Conservation (phyloP, 768 basidiomycete genomes). For the Gyrodon lividus region DNA sequence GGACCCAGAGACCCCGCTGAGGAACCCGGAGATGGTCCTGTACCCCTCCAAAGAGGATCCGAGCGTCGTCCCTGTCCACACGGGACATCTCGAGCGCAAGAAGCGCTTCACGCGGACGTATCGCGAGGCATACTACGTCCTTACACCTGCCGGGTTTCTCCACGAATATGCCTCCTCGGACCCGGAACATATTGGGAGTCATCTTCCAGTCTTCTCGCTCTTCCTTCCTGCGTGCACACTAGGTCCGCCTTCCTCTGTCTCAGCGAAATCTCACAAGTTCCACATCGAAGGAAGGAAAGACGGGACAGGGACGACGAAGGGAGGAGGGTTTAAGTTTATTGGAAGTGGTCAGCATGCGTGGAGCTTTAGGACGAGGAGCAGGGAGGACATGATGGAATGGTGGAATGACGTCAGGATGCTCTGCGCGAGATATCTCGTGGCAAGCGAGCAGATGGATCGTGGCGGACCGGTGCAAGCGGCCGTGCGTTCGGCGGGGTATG, state of each 20-base stretch:
- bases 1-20: slow-evolving; percentile 93
- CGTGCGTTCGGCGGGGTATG: slow-evolving; percentile 84
- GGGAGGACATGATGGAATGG: slow-evolving; percentile 99
- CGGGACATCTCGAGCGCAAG: slow-evolving; percentile 91
- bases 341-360: slow-evolving; percentile 60
- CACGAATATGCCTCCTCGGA: slow-evolving; percentile 88
- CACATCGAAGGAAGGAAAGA: slow-evolving; percentile 93
- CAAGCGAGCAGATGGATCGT: slow-evolving; percentile 90
- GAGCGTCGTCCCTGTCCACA: slow-evolving; percentile 80
- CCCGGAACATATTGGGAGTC: slow-evolving; percentile 48
- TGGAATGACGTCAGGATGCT: slow-evolving; percentile 98
- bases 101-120: slow-evolving; percentile 90
- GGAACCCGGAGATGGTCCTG: slow-evolving; percentile 70
- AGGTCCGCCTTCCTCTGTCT: slow-evolving; percentile 76
- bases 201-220: slow-evolving; percentile 73
- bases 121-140: slow-evolving; percentile 84
- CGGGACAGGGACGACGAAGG: slow-evolving; percentile 61
- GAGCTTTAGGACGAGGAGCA: slow-evolving; percentile 84
- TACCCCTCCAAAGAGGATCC: slow-evolving; percentile 94
- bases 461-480: slow-evolving; percentile 91
- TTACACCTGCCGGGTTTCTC: slow-evolving; percentile 94
- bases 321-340: slow-evolving; percentile 50
- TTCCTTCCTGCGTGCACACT: slow-evolving; percentile 96
- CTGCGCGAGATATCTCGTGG: slow-evolving; percentile 90
- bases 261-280: slow-evolving; percentile 87